A percentile compares a stretch with the other conserved stretches of the same genome.
Conservation (phyloP, 2,329 filamentous ascomycete species). For the Colletotrichum chlorophyti region DNA sequence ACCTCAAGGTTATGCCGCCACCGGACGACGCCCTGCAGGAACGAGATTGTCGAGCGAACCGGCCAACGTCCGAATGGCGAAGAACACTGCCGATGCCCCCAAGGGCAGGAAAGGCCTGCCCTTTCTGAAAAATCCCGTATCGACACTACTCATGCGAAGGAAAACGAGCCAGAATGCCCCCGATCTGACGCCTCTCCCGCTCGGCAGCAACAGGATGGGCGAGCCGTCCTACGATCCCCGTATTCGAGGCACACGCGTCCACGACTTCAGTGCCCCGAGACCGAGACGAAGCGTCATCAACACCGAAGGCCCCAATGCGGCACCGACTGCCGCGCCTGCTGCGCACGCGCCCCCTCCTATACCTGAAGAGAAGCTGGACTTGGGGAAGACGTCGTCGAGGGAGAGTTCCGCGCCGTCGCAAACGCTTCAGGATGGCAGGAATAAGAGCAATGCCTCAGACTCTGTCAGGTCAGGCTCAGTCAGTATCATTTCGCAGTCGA, state of each 20-base stretch:
- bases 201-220: conserved; percentile 43
- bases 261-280: conserved; percentile 70
- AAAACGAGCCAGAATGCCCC: conserved; percentile 58
- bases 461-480: conserved; percentile 34
- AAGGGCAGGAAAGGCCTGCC: conserved; percentile 62
- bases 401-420: conserved; percentile 25
- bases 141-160: conserved; percentile 63
- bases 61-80: conserved; percentile 37
- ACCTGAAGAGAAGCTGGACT: conserved; percentile 17
- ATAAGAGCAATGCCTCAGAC: conserved; percentile 39
- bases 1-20: conserved; percentile 29
- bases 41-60: conserved; percentile 48
- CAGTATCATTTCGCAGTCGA: conserved; percentile 35
- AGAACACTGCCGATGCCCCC: conserved; percentile 44
- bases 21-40: conserved; percentile 51
- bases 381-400: conserved; percentile 31
- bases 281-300: conserved; percentile 47
- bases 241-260: conserved; percentile 68
- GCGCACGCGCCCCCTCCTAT: conserved; percentile 12
- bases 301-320: conserved; percentile 27
- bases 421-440: conserved; percentile 5
- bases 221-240: conserved; percentile 65
- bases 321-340: background rate
- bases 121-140: conserved; percentile 66
- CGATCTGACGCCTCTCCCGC: conserved; percentile 49